Base-by-base conservation (phyloP, 352 stramenopile species). In the Phytophthora multivora region DNA sequence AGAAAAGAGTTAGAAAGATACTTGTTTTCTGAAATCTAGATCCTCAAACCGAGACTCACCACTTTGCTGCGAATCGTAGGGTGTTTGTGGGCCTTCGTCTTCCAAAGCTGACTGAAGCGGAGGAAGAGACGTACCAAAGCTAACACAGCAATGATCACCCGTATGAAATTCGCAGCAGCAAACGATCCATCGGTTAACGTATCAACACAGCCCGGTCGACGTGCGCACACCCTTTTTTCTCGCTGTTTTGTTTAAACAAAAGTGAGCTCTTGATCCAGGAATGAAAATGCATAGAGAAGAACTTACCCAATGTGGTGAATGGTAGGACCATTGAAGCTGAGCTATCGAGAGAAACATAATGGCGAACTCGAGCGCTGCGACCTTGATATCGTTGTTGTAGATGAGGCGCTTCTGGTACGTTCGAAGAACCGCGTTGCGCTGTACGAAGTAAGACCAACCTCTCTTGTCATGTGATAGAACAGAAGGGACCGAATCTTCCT, bases 141-240 rank as follows among this genome's bases (percentile, higher is more conserved):
- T 4, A 79, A 18, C 0, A 63, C 16, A 4, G 52, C 30, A 4
- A 79, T 74, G 10, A 36, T 30, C 19, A 63, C 5, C 10, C 82
- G 69, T 4, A 88, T 16, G 18, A 19, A 43, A 43, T 91, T 75
- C 0, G 63, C 42, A 5, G 63, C 26, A 5, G 31, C 15, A 53
- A 89, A 90, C 0, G 73, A 85, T 0, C 40, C 67, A 42, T 86
- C 76, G 0, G 71, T 30, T 7, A 79, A 48, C 25, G 81, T 60
- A 13, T 72, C 62, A 21, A 68, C 25, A 50, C 80, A 91, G 35
- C 57, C 42, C 0, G 48, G 7, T 33, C 51, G 51, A 0, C 51
- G 19, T 19, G 31, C 30, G 43, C 79, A 91, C 10, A 59, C 67
- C 9, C 76, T 63, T 48, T 87, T 89, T 47, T 88, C 75, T 2